Base-by-base conservation (phyloP, 2,329 filamentous ascomycete genomes). In the Dothistroma septosporum region DNA sequence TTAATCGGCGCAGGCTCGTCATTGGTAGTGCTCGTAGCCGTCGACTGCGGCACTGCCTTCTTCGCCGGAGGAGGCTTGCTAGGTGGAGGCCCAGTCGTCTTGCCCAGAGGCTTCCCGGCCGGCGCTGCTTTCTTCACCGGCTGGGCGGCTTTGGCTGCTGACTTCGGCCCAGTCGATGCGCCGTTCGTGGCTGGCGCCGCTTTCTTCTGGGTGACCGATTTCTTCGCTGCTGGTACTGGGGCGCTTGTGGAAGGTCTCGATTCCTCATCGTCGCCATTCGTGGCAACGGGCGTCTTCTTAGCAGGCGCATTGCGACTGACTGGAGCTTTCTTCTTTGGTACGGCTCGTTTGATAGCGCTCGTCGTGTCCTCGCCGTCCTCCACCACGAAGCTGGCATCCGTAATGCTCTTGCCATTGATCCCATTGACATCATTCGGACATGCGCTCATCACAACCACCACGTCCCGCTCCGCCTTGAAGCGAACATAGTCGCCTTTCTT, bases 391-490 rank as follows among this genome's bases (percentile, higher is more conserved):
- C 79, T 76, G 6, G 76, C 78, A 60, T 79, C 77, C n/a, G 75
- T 74, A 2, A 76, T 74, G 56, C 74, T 74, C 58, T 74, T 72
- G 33, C 57, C 62, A 61, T 80, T 80, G 63, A 80, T 78, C 1
- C 72, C 74, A 10, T 76, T 66, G 6, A 79, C 71, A 65, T 80
- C 77, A 58, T 79, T 75, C 22, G 78, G 78, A 68, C 78, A 80
- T 4, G 78, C 76, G 63, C 74, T 77, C 78, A 80, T 80, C 21
- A 79, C 75, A 1, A 80, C 75, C 10, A 79, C 77, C 2, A 79
- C 68, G 65, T 80, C 77, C 48, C 77, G 72, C 63, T 78, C 70
- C 35, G 78, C 78, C 60, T 74, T 72, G 19, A 80, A 68, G 1
- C 76, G 71, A 1, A 80, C 75, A 66, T 75, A 79, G 55, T 80